Percentiles rank a stretch among this genome's conserved stretches.
These are phyloP conservation scores for Teunomyces tritomae DNA, from an alignment of 805 yeast genomes.

Conservation along the genomic window DNA sequence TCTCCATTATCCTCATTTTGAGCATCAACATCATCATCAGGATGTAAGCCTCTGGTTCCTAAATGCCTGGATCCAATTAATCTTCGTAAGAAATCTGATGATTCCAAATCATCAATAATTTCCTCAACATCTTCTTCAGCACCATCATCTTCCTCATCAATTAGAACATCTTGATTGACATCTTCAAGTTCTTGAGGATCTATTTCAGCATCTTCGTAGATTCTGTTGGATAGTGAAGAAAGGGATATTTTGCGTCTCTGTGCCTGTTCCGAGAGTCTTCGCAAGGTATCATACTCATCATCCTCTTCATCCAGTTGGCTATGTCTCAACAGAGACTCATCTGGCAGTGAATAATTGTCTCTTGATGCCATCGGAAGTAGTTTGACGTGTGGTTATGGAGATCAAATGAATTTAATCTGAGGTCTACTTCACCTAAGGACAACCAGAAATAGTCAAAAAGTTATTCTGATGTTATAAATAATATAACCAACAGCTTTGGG, in stretches of 20 bases:
- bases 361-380: neutral
- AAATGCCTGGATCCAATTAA: slow-evolving; percentile 13
- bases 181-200: slow-evolving; percentile 12
- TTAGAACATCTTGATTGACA: slow-evolving; percentile 19
- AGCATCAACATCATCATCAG: slow-evolving; percentile 5
- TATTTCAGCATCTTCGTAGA: slow-evolving; percentile 9
- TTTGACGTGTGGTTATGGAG: neutral
- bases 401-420: neutral
- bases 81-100: slow-evolving; percentile 20
- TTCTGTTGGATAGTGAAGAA: slow-evolving; percentile 11
- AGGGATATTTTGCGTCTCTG: slow-evolving; percentile 20
- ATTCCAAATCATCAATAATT: slow-evolving; percentile 13
- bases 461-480: neutral
- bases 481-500: neutral
- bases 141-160: slow-evolving; percentile 11
- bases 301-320: slow-evolving; percentile 16
- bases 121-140: slow-evolving; percentile 12
- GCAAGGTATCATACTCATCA: slow-evolving; percentile 25
- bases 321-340: neutral
- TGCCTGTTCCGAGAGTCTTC: slow-evolving; percentile 40
- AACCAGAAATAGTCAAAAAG: neutral
- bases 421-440: neutral
- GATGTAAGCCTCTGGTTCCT: slow-evolving; percentile 6
- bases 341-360: neutral
- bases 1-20: slow-evolving; percentile 8